Evolutionary conservation across 2,329 filamentous ascomycete genomes (phyloP), one percentile per base, ranked within the genome.

Genomic region (Arthrobotrys entomopaga): DNA sequence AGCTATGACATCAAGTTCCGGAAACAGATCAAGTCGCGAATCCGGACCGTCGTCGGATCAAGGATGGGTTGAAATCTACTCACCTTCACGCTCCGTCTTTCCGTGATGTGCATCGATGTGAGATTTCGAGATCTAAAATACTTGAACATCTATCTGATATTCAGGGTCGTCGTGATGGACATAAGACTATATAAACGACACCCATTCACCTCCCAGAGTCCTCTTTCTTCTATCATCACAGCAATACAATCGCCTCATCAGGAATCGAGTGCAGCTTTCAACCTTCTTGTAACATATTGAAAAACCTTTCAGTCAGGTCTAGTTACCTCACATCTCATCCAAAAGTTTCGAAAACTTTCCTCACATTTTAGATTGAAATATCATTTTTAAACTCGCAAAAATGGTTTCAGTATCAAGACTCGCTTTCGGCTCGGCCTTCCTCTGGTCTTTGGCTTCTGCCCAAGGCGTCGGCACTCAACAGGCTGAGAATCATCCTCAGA

Each of bases 401-500:
- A 74, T 74, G 70, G 70, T 74, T 53, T 50, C 63, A 1, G 46
- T 64, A 58, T 74, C 70, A 13, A 66, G 58, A 10, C 56, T 74
- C 42, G 56, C 70, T 26, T 74, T 74, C 38, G 29, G 48, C 26
- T 74, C 63, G 34, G 40, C 70, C 50, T 52, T 74, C 40, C 70
- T 74, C 19, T 74, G 70, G 70, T 67, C 70, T 7, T 22, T 74
- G 57, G 24, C 20, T 13, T 50, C 52, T 48, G 85, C 85, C 65
- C 86, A 88, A 79, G 82, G 85, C 78, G 84, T 81, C 64, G 86
- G 86, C 78, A 81, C 82, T 20, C 77, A 82, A 74, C 83, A 81
- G 65, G 75, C 82, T 13, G 86, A 87, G 79, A 83, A 77, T 24
- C 86, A 88, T 79, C 87, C 86, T 24, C 71, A 82, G 26, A 81